A percentile compares a stretch with the other conserved stretches of the same genome.
These are phyloP conservation scores for Melanogaster broomeanus DNA, from an alignment of 768 basidiomycete species.

Conservation along the genomic window DNA sequence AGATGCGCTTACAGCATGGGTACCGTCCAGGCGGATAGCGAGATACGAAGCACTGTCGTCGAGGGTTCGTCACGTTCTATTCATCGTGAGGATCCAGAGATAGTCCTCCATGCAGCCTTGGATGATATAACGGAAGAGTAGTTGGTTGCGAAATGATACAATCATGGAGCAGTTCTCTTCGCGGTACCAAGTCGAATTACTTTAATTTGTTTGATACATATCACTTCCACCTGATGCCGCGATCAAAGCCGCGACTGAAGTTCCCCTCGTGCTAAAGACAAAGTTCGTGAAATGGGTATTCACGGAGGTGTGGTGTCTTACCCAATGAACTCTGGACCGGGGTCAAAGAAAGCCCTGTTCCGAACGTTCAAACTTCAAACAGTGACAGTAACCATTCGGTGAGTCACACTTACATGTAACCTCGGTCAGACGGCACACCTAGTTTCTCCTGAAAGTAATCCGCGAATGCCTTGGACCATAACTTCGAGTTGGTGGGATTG, in stretches of 20 bases:
- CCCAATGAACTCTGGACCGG: constrained; percentile 26
- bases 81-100: constrained; percentile 10
- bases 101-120: too few species aligned
- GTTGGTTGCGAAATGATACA: too few species aligned
- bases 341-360: constrained; percentile 26
- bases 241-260: too few species aligned
- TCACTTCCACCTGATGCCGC: too few species aligned
- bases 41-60: constrained; percentile 1
- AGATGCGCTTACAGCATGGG: not conserved
- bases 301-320: too few species aligned
- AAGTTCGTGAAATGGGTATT: too few species aligned
- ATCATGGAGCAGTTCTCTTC: too few species aligned
- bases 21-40: constrained; percentile 5
- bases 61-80: constrained; percentile 16
- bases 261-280: too few species aligned
- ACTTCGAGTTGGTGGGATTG: constrained; percentile 44
- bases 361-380: not conserved
- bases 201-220: too few species aligned
- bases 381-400: not conserved
- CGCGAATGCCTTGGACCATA: constrained; percentile 58
- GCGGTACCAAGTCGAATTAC: too few species aligned
- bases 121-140: too few species aligned
- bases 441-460: constrained; percentile 56
- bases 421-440: constrained; percentile 49
- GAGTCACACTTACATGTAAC: constrained; percentile 51